Conservation (phyloP, 768 basidiomycete species). For the Tricholoma saponaceum region DNA sequence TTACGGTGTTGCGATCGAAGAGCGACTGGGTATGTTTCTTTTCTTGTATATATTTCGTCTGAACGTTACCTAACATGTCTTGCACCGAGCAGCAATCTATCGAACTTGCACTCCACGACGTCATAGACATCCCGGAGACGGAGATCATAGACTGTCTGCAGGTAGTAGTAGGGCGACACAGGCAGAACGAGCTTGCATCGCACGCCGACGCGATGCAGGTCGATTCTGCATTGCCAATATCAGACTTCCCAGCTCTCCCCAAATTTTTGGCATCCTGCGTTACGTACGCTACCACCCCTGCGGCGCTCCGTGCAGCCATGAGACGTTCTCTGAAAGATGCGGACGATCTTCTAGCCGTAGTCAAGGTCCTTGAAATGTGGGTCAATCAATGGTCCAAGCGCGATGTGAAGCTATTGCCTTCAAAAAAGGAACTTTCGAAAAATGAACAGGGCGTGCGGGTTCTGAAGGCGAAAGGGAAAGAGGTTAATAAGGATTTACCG, state of each 20-base stretch:
- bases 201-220: conserved; percentile 40
- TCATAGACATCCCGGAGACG: conserved; percentile 62
- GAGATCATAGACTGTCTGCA: conserved; percentile 56
- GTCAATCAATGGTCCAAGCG: conserved; percentile 31
- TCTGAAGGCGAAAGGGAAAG: conserved; percentile 19
- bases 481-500: conserved; percentile 31
- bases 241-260: conserved; percentile 26
- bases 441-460: conserved; percentile 39
- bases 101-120: conserved; percentile 44
- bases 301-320: conserved; percentile 45
- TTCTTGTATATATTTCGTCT: neutral
- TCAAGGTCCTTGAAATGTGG: conserved; percentile 50
- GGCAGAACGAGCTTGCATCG: conserved; percentile 10
- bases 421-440: conserved; percentile 34
- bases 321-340: conserved; percentile 45
- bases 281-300: conserved; percentile 34
- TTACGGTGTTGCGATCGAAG: conserved; percentile 46
- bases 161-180: conserved; percentile 36
- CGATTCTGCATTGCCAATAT: conserved; percentile 15
- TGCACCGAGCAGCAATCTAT: conserved; percentile 35
- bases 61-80: neutral
- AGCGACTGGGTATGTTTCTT: conserved; percentile 62
- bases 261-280: conserved; percentile 33
- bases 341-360: conserved; percentile 41
- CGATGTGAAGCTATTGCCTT: conserved; percentile 34